Percentiles rank a stretch among this genome's conserved stretches.
Conservation (phyloP, 495 filamentous ascomycete species). For the Bacidia gigantensis region DNA sequence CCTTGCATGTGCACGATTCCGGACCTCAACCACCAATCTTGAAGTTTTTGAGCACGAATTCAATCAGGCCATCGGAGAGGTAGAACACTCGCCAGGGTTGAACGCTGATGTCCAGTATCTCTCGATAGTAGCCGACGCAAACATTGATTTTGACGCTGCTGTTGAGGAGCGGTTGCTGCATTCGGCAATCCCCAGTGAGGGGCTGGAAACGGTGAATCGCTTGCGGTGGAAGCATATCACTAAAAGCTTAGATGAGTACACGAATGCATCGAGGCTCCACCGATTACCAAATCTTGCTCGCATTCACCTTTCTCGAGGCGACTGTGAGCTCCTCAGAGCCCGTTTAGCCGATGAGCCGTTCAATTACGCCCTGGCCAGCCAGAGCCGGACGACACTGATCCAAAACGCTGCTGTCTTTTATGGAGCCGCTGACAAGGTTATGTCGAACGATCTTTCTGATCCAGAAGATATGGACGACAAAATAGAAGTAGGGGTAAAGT, state of each 20-base stretch:
- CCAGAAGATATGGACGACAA: slow-evolving; percentile 32
- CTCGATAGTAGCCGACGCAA: slow-evolving; percentile 44
- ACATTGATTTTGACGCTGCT: slow-evolving; percentile 36
- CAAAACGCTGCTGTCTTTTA: slow-evolving; percentile 54
- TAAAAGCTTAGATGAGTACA: slow-evolving; percentile 33
- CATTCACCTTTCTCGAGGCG: slow-evolving; percentile 48
- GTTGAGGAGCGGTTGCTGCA: slow-evolving; percentile 16
- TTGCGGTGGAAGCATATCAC: slow-evolving; percentile 39
- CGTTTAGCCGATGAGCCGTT: slow-evolving; percentile 36
- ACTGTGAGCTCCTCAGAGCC: slow-evolving; percentile 46
- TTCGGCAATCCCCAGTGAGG: slow-evolving; percentile 16
- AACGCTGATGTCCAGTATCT: slow-evolving; percentile 35
- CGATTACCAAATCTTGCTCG: slow-evolving; percentile 39
- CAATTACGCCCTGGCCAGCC: slow-evolving; percentile 32
- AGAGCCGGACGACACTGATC: slow-evolving; percentile 36
- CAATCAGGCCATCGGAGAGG: slow-evolving; percentile 27
- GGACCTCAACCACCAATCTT: slow-evolving; percentile 31
- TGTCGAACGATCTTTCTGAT: slow-evolving; percentile 28
- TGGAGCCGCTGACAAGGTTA: slow-evolving; percentile 32
- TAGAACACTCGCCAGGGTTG: slow-evolving; percentile 24
- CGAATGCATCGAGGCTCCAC: slow-evolving; percentile 39
- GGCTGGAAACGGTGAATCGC: slow-evolving; percentile 14
- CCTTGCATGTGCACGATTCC: slow-evolving; percentile 42
- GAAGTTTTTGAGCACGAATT: slow-evolving; percentile 38
- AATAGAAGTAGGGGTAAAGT: slow-evolving; percentile 27